Evolutionary conservation across 225 moss, liverwort and hornwort genomes (phyloP), one percentile per base, ranked within the genome.

Genomic region (Rhytidiadelphus loreus): DNA sequence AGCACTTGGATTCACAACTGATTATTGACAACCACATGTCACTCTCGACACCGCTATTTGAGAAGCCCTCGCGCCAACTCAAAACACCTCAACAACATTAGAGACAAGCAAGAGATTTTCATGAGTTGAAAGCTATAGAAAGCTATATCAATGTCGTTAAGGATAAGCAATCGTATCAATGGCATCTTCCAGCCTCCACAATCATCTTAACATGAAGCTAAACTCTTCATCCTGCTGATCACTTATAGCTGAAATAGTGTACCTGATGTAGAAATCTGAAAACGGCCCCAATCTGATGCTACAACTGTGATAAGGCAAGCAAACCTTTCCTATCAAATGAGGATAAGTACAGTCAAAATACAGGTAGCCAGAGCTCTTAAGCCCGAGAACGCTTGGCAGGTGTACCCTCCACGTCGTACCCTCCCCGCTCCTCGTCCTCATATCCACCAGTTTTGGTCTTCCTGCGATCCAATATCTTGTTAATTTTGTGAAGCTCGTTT

Each of bases 401-500:
- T 84, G 95, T 96, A 70, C 92, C 91, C 61, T 96, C 96, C 62
- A 96, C 87, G 58, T 98, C 96, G 74, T 96, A 96, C 71, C 87
- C 92, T 68, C 89, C 94, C 75, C 95, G 94, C 57, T 93, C 94
- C 52, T 98, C 98, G 62, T 99, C 97, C 66, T 94, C 94, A 80
- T 94, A 94, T 29, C 93, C 96, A 79, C 97, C 97, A 74, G 95
- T 95, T 86, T 97, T 95, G 77, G 94, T 95, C 95, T 97, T 97
- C 83, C 97, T 99, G 82, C 96, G 96, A 91, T 99, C 99, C 90
- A 99, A 81, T 41, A 99, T 99, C 92, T 96, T 93, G 86, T 99
- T 99, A 23, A 99, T 99, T 92, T 97, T 99, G 84, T 99, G 99
- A 72, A 99, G 95, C 92, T 99, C 99, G 85, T 99, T 99, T 16